phyloP scores from a whole-genome alignment of 2,329 filamentous ascomycete genomes.

The Calonectria pseudoturangicola region DNA sequence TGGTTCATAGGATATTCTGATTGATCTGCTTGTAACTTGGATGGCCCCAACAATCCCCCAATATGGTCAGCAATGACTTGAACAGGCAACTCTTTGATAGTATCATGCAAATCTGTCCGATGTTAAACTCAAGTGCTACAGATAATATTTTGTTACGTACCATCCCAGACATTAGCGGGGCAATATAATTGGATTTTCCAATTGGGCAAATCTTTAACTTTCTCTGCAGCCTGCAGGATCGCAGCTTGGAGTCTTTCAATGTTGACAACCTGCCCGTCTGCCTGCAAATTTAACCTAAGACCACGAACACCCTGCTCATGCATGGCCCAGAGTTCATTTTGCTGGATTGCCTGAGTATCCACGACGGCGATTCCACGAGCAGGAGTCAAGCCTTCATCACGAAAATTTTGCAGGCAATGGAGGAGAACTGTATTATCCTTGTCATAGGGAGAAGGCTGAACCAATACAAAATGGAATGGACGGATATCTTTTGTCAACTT shows the following conservation, averaged over 20 bases:
- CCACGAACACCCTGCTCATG: conserved; percentile 25
- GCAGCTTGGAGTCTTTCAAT: background rate
- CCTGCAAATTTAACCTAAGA: conserved; percentile 23
- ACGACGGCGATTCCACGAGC: conserved; percentile 29
- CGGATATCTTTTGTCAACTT: conserved; percentile 6
- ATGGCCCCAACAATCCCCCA: conserved; percentile 12
- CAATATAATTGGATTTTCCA: conserved; percentile 25
- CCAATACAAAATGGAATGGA: conserved; percentile 17
- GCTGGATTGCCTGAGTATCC: background rate
- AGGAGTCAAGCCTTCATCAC: background rate
- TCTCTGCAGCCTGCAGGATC: background rate
- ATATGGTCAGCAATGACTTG: conserved; percentile 33
- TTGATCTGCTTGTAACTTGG: background rate
- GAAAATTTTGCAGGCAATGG: conserved; percentile 19
- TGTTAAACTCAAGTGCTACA: background rate
- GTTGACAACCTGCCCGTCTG: conserved; percentile 3
- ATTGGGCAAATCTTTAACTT: conserved; percentile 15
- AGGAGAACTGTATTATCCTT: conserved; percentile 23
- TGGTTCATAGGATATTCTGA: background rate
- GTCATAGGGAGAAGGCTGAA: conserved; percentile 27
- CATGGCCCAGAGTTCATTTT: conserved; percentile 28
- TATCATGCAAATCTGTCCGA: conserved; percentile 5
- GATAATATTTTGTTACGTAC: background rate
- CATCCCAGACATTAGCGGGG: conserved; percentile 26
- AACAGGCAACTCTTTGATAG: conserved; percentile 13